These are phyloP conservation scores for Sugiyamaella japonica DNA, from an alignment of 1,139 yeast species.

Conservation along the genomic window DNA sequence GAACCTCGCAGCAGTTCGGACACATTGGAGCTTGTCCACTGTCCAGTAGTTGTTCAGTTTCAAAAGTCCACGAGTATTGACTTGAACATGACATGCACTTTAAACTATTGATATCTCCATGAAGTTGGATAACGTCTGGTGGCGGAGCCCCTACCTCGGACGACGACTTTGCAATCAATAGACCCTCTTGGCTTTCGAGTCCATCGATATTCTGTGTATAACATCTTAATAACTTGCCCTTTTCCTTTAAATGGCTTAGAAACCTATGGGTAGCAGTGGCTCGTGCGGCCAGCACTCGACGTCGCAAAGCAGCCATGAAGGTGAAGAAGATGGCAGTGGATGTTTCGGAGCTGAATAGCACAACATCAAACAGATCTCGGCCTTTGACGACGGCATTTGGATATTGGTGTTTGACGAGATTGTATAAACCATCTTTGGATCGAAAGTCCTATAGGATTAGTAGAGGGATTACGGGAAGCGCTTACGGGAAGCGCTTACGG, in stretches of 20 bases:
- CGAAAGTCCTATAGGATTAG: slow-evolving; percentile 59
- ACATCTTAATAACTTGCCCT: slow-evolving; percentile 72
- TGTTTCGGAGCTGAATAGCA: slow-evolving; percentile 67
- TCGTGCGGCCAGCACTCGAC: slow-evolving; percentile 59
- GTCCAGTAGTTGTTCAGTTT: slow-evolving; percentile 47
- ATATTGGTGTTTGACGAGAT: slow-evolving; percentile 60
- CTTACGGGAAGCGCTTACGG: too few relatives aligned
- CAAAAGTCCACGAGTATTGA: slow-evolving; percentile 61
- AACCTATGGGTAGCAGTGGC: slow-evolving; percentile 87
- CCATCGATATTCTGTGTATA: slow-evolving; percentile 80
- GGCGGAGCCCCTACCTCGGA: slow-evolving; percentile 16
- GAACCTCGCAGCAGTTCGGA: slow-evolving; percentile 54
- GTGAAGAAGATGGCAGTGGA: slow-evolving; percentile 72
- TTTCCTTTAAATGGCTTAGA: slow-evolving; percentile 61
- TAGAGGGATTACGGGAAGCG: too few relatives aligned
- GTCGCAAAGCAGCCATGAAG: slow-evolving; percentile 72
- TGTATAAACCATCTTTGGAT: slow-evolving; percentile 79
- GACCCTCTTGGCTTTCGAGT: slow-evolving; percentile 50
- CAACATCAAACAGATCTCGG: slow-evolving; percentile 85
- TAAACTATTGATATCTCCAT: slow-evolving; percentile 79
- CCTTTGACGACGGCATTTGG: slow-evolving; percentile 71
- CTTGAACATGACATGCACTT: slow-evolving; percentile 70
- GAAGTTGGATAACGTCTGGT: slow-evolving; percentile 80
- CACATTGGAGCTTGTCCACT: slow-evolving; percentile 67
- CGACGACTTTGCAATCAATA: slow-evolving; percentile 36